These are phyloP conservation scores for Kentomonas sorsogonicus DNA, from an alignment of 208 protist genomes.

Conservation along the genomic window DNA sequence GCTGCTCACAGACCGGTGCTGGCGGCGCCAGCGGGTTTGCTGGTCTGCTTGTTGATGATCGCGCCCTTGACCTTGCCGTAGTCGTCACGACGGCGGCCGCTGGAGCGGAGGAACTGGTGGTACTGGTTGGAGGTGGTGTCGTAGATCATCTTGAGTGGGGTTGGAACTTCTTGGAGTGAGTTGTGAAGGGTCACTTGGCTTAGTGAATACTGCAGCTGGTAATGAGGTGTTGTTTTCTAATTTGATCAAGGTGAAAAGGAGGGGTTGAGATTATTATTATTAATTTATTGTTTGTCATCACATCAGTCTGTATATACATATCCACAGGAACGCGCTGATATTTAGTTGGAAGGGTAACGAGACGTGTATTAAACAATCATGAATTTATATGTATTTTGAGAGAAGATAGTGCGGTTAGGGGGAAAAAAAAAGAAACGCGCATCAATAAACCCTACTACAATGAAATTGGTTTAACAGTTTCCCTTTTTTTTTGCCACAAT, in stretches of 20 bases:
- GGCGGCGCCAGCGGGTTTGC: conserved; percentile 79
- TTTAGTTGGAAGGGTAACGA: no score
- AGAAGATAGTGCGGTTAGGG: no score
- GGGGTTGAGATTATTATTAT: no score
- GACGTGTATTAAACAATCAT: conserved; percentile 1
- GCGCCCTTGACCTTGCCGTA: conserved; percentile 66
- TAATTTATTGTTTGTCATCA: no score
- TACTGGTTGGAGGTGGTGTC: conserved; percentile 87
- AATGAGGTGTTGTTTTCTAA: no score
- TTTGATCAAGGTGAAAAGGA: no score
- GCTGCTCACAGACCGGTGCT: conserved; percentile 80
- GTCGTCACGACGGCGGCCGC: conserved; percentile 86
- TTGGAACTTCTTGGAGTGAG: background rate
- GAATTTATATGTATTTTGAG: conserved; percentile 7
- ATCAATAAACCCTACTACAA: no score
- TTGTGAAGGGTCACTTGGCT: background rate
- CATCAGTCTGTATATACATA: no score
- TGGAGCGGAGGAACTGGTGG: conserved; percentile 92
- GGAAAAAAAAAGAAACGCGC: no score
- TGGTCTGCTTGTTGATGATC: conserved; percentile 69
- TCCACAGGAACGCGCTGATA: no score
- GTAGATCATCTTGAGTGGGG: conserved; percentile 82
- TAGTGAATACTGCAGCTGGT: background rate
- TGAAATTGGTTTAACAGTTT: no score
- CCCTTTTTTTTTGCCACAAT: no score